A percentile compares a stretch with the other conserved stretches of the same genome.
phyloP scores from a whole-genome alignment of 1,284 basidiomycete genomes.

The Sphaerobolus stellatus region DNA sequence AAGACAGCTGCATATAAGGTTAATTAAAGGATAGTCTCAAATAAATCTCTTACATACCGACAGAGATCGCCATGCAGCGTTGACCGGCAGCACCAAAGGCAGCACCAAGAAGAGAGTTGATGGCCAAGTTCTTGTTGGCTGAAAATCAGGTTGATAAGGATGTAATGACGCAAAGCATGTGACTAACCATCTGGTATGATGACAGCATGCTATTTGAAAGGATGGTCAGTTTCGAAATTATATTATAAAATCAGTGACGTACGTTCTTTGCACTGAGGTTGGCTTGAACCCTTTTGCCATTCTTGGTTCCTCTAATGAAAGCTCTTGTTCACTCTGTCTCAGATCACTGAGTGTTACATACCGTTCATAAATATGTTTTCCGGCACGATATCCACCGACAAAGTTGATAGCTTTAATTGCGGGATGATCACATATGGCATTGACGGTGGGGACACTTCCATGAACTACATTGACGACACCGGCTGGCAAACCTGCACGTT shows the following conservation, averaged over 20 bases:
- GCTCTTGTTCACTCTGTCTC: neutral
- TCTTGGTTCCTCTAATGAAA: slow-evolving; percentile 62
- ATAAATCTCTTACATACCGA: slow-evolving; percentile 50
- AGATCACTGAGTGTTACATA: slow-evolving; percentile 30
- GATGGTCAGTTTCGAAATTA: neutral
- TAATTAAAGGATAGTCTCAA: slow-evolving; percentile 7
- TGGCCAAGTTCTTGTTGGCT: slow-evolving; percentile 93
- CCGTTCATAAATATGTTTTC: slow-evolving; percentile 92
- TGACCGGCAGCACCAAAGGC: slow-evolving; percentile 98
- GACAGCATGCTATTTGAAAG: slow-evolving; percentile 63
- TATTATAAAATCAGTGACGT: neutral
- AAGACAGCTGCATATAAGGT: slow-evolving; percentile 56
- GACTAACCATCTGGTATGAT: slow-evolving; percentile 88
- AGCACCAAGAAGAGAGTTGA: slow-evolving; percentile 93
- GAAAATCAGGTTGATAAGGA: slow-evolving; percentile 12
- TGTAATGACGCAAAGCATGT: neutral
- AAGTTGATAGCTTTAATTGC: slow-evolving; percentile 94
- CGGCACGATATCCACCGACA: slow-evolving; percentile 94
- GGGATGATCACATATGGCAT: slow-evolving; percentile 91
- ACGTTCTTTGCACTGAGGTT: slow-evolving; percentile 94
- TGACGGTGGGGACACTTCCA: slow-evolving; percentile 87
- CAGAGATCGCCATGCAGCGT: slow-evolving; percentile 93
- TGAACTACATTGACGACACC: slow-evolving; percentile 91
- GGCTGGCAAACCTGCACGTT: slow-evolving; percentile 76
- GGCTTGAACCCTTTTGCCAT: slow-evolving; percentile 93